Base-by-base conservation (phyloP, 176 grass and related monocot species). In the Dendrocalamus sinicus region DNA sequence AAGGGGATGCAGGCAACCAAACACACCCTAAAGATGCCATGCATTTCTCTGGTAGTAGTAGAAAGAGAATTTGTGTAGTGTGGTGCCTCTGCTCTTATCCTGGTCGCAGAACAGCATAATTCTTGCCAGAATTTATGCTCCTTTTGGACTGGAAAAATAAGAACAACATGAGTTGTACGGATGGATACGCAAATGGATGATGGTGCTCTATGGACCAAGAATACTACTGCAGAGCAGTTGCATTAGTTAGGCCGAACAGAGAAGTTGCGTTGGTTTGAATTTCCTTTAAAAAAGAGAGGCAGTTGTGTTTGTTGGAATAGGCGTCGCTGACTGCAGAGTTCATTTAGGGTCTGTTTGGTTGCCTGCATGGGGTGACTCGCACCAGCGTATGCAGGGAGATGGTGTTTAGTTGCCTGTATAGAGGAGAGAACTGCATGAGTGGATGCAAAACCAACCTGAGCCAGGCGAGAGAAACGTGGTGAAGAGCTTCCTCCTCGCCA, bases 291-390 rank as follows among this genome's bases (percentile, higher is more conserved):
- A 63, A 2, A 13, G 41, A 6, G 57, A 50, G 12, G 47, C 80
- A 43, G 80, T 46, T 84, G 80, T 24, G 61, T 37, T 75, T 6
- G 77, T 76, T 62, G 19, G 48, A 80, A 28, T 37, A 35, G 35
- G 2, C 17, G 2, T 10, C 22, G 1, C 20, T 23, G 37, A 41
- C 22, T 39, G 59, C 57, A 9, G 28, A 24, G 63, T 14, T 7
- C 15, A n/a, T n/a, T n/a, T n/a, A n/a, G n/a, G n/a, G n/a, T n/a
- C n/a, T n/a, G n/a, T n/a, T n/a, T n/a, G n/a, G n/a, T n/a, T n/a
- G n/a, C n/a, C n/a, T n/a, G n/a, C n/a, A n/a, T n/a, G n/a, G n/a
- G n/a, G n/a, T n/a, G n/a, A n/a, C n/a, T n/a, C n/a, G n/a, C n/a
- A n/a, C n/a, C n/a, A n/a, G n/a, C n/a, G n/a, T n/a, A n/a, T n/a